Conservation (phyloP, 179 eudicot species). For the Beta lomatogona region DNA sequence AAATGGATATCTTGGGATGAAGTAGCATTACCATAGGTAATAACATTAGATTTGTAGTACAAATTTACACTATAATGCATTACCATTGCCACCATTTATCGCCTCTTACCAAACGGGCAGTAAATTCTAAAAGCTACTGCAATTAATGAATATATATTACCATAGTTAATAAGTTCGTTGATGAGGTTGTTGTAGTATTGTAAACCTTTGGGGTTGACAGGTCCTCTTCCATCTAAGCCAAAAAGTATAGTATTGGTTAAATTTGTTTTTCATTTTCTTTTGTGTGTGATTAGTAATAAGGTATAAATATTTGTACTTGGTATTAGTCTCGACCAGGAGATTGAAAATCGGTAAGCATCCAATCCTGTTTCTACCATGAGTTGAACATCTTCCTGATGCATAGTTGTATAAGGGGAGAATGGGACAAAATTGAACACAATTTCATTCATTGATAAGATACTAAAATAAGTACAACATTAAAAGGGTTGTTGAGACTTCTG, state of each 20-base stretch:
- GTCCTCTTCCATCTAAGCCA: constrained; percentile 18
- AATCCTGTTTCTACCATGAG: constrained; percentile 70
- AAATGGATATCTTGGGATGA: too few species aligned
- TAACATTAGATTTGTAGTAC: too few species aligned
- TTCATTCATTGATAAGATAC: too few species aligned
- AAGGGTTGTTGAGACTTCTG: too few species aligned
- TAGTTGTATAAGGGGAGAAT: not conserved
- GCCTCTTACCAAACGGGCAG: too few species aligned
- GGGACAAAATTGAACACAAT: too few species aligned
- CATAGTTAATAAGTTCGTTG: constrained; percentile 22
- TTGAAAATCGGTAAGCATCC: constrained; percentile 72
- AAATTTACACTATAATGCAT: too few species aligned
- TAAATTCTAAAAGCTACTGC: not conserved
- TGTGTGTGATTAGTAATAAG: not conserved
- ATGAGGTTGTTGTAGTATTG: constrained; percentile 32
- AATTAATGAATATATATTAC: not conserved
- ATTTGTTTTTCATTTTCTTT: too few species aligned
- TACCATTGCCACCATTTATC: too few species aligned
- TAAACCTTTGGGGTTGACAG: constrained; percentile 21
- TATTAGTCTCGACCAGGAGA: constrained; percentile 71
- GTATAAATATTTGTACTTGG: constrained; percentile 41
- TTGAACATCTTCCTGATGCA: constrained; percentile 60
- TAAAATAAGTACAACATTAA: too few species aligned
- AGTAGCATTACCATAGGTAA: too few species aligned
- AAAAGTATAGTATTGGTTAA: not conserved